Evolutionary conservation across 441 rosid species (phyloP), one percentile per base, ranked within the genome.

Genomic region (Syzygium syzygioides): DNA sequence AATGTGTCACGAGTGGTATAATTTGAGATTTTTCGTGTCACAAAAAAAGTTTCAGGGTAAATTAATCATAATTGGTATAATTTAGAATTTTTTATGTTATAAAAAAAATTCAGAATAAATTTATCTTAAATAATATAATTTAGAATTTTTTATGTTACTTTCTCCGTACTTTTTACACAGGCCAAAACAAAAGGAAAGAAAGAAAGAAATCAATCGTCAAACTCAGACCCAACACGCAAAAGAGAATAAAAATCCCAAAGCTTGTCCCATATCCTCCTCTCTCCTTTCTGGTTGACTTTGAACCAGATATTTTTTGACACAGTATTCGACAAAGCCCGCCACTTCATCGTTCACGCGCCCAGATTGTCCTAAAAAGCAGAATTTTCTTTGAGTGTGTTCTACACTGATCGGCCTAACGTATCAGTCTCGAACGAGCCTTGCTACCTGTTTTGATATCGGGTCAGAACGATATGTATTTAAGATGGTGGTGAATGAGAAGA

Each of bases 121-220:
- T 41, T 41, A 41, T 41, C 45, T 4, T 41, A 5, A 41, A 5
- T 41, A 5, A 41, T 4, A 41, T 41, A 7, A 7, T 41, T 41
- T 41, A 1, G 1, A 4, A 1, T 6, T 41, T 41, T 41, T 41
- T 0, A 1, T 41, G 9, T 8, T 41, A 41, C 1, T 6, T 41
- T 41, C 1, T 1, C 45, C 4, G 0, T 45, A 45, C 48, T 45
- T 45, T 45, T 45, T 7, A 64, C 6, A 0, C 76, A 30, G 3
- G 79, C 79, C 79, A 66, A 66, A 34, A 20, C 79, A 32, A 66
- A 18, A 9, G 13, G 25, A 64, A 66, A 34, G 79, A 68, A 32
- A 55, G 25, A 15, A 3, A 66, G 25, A 68, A 0, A 34, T 0
- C 6, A 15, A 64, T 32, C 79, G 19, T 41, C 20, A 32, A 68